Evolutionary conservation across 768 basidiomycete species (phyloP).

Genomic region (Boletales sp.): DNA sequence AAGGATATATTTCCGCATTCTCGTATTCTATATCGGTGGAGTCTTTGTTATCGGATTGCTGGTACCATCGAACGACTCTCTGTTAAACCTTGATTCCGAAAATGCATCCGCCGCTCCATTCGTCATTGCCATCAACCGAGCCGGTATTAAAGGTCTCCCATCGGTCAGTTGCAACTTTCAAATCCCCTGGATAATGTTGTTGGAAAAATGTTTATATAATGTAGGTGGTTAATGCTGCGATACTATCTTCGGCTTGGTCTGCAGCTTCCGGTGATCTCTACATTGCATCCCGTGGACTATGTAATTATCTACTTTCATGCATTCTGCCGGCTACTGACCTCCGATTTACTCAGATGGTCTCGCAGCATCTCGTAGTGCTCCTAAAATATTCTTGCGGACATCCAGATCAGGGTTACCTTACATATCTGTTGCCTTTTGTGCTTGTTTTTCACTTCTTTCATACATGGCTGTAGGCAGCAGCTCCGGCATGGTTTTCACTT

Average conservation of each 20-base stretch:
- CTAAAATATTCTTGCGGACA: conserved; percentile 44
- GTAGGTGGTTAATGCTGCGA: conserved; percentile 28
- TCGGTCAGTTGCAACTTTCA: conserved; percentile 25
- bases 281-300: conserved; percentile 31
- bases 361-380: conserved; percentile 47
- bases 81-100: conserved; percentile 32
- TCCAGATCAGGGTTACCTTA: conserved; percentile 40
- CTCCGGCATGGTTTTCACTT: conserved; percentile 38
- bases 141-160: conserved; percentile 53
- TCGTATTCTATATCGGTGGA: conserved; percentile 32
- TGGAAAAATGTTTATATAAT: not conserved
- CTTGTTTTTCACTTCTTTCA: conserved; percentile 31
- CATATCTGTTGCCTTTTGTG: conserved; percentile 31
- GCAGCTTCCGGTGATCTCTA: conserved; percentile 36
- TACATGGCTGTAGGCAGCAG: conserved; percentile 37
- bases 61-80: conserved; percentile 40
- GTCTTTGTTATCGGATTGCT: conserved; percentile 43
- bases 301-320: conserved; percentile 9
- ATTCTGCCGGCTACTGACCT: conserved; percentile 3
- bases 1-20: conserved; percentile 42
- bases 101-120: conserved; percentile 47
- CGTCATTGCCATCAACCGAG: conserved; percentile 47
- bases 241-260: conserved; percentile 44
- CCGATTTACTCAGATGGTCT: conserved; percentile 44
- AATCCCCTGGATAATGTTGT: not conserved